Conservation (phyloP, 2,329 filamentous ascomycete genomes). For the Byssothecium circinans region DNA sequence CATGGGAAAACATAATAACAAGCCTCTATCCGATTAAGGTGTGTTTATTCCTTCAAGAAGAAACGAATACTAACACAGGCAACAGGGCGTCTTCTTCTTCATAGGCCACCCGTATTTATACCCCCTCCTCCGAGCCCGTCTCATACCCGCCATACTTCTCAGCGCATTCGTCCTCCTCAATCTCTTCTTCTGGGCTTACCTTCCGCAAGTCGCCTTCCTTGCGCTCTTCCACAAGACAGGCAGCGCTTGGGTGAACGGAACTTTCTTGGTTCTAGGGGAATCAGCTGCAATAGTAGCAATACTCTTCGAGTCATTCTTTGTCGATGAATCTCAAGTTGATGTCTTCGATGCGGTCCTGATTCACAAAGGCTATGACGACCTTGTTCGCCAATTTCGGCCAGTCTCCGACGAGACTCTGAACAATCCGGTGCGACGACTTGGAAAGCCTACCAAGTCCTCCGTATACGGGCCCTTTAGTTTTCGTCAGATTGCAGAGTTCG, state of each 20-base stretch:
- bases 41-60: background rate
- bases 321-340: conserved; percentile 75
- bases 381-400: conserved; percentile 49
- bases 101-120: conserved; percentile 74
- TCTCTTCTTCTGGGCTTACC: conserved; percentile 83
- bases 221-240: conserved; percentile 79
- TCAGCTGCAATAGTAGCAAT: conserved; percentile 63
- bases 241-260: conserved; percentile 86
- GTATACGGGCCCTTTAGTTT: conserved; percentile 86
- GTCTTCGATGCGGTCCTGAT: conserved; percentile 79
- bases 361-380: conserved; percentile 68
- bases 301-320: conserved; percentile 55
- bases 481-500: conserved; percentile 84
- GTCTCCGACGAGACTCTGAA: conserved; percentile 67
- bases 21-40: conserved; percentile 38
- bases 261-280: conserved; percentile 76
- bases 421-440: conserved; percentile 76
- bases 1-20: conserved; percentile 29
- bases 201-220: conserved; percentile 87
- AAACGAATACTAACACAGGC: conserved; percentile 16
- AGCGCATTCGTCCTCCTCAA: conserved; percentile 81
- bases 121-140: conserved; percentile 74
- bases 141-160: conserved; percentile 79
- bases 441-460: conserved; percentile 69
- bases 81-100: conserved; percentile 80